These are phyloP conservation scores for Chernovozyma aurita DNA, from an alignment of 1,139 yeast genomes.

Conservation along the genomic window DNA sequence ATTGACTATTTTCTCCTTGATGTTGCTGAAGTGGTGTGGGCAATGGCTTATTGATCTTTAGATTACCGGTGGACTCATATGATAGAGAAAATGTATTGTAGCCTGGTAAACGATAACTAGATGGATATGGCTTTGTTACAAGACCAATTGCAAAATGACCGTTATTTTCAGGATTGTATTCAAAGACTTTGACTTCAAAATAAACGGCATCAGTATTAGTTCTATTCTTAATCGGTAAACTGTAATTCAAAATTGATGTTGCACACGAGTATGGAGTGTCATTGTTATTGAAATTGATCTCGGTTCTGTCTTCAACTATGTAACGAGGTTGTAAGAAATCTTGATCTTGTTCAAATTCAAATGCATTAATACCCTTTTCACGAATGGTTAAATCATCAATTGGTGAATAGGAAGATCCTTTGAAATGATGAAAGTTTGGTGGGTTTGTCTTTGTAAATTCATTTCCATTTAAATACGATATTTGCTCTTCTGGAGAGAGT, in stretches of 20 bases:
- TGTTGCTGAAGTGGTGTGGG: conserved; percentile 48
- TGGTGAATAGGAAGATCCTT: conserved; percentile 31
- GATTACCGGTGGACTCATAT: conserved; percentile 79
- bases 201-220: conserved; percentile 57
- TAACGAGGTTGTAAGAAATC: conserved; percentile 28
- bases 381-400: conserved; percentile 30
- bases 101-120: conserved; percentile 80
- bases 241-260: conserved; percentile 50
- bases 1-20: conserved; percentile 42
- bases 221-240: conserved; percentile 58
- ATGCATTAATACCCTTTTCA: conserved; percentile 40
- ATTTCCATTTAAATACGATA: conserved; percentile 31
- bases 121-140: conserved; percentile 84
- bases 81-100: conserved; percentile 77
- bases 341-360: conserved; percentile 36
- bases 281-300: conserved; percentile 47
- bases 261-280: conserved; percentile 44
- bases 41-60: conserved; percentile 76
- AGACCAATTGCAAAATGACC: conserved; percentile 69
- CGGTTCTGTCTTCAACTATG: conserved; percentile 61
- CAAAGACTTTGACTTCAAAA: conserved; percentile 66
- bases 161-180: conserved; percentile 26
- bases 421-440: conserved; percentile 25
- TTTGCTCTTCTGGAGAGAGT: conserved; percentile 43
- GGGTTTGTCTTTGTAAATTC: conserved; percentile 31